phyloP scores from a whole-genome alignment of 805 yeast species.

The Saturnispora serradocipensis region DNA sequence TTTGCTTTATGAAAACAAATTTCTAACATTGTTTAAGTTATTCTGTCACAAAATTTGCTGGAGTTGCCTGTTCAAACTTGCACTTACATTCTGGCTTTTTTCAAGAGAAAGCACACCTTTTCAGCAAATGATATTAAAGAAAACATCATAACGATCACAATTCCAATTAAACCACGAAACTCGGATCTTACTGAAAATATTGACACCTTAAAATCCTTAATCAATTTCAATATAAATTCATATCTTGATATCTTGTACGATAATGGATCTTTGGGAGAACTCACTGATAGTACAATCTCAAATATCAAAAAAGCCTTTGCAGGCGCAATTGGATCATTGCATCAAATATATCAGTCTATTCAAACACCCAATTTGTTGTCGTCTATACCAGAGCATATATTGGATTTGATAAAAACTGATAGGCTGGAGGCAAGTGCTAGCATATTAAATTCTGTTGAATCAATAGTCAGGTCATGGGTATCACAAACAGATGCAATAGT shows the following conservation, averaged over 20 bases:
- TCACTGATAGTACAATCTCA: constrained; percentile 29
- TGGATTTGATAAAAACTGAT: constrained; percentile 15
- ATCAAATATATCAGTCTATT: constrained; percentile 56
- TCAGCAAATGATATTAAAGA: background rate
- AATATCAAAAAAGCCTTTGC: constrained; percentile 53
- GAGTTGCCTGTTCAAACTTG: background rate
- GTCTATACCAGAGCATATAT: constrained; percentile 34
- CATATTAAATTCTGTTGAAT: constrained; percentile 61
- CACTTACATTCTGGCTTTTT: background rate
- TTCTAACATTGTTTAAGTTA: background rate
- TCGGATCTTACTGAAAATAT: constrained; percentile 12
- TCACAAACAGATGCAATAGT: constrained; percentile 51
- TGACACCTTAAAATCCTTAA: constrained; percentile 48
- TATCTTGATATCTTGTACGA: constrained; percentile 47
- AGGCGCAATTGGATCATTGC: constrained; percentile 59
- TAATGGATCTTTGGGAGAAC: constrained; percentile 8
- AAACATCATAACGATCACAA: background rate
- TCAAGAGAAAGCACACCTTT: background rate
- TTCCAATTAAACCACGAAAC: background rate
- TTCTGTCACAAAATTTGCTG: background rate
- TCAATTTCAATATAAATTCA: constrained; percentile 58
- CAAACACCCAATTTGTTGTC: constrained; percentile 56
- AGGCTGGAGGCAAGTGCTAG: constrained; percentile 38
- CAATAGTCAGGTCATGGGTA: constrained; percentile 66
- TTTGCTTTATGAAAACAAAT: background rate